Percentiles rank a stretch among this genome's conserved stretches.
Conservation (phyloP, 805 yeast species). For the Saccharomyces kudriavzevii region DNA sequence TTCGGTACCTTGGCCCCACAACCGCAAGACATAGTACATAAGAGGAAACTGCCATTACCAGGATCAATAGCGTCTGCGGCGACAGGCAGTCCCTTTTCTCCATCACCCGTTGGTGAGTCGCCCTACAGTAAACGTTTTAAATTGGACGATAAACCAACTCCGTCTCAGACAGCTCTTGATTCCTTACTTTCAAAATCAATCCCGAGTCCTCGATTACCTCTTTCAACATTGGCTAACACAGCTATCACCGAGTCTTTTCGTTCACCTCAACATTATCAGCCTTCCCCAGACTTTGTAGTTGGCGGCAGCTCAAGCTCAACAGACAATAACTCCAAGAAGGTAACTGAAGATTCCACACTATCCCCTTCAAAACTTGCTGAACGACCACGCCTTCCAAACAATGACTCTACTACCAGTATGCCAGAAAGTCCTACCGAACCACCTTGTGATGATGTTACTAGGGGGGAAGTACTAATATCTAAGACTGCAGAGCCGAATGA, state of each 20-base stretch:
- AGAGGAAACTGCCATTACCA: constrained; percentile 8
- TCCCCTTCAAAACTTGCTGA: neutral
- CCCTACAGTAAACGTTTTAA: constrained; percentile 17
- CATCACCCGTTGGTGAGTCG: constrained; percentile 16
- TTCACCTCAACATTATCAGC: neutral
- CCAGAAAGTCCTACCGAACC: neutral
- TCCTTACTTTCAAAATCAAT: constrained; percentile 23
- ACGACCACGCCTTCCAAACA: constrained; percentile 1
- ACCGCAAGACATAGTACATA: neutral
- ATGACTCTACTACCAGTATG: constrained; percentile 1
- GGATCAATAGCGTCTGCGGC: neutral
- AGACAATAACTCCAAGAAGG: neutral
- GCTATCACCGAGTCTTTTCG: neutral
- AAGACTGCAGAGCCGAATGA: constrained; percentile 2
- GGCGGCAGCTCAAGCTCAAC: neutral
- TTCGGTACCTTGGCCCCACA: neutral
- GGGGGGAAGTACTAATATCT: neutral
- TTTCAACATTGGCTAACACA: neutral
- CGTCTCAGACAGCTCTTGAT: constrained; percentile 28
- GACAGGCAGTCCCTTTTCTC: constrained; percentile 11
- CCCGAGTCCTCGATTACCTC: constrained; percentile 14
- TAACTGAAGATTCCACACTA: neutral
- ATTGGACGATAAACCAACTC: constrained; percentile 23
- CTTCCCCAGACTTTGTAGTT: neutral
- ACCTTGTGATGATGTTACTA: neutral